These are phyloP conservation scores for Draba incana DNA, from an alignment of 345 rosid species.

Conservation along the genomic window DNA sequence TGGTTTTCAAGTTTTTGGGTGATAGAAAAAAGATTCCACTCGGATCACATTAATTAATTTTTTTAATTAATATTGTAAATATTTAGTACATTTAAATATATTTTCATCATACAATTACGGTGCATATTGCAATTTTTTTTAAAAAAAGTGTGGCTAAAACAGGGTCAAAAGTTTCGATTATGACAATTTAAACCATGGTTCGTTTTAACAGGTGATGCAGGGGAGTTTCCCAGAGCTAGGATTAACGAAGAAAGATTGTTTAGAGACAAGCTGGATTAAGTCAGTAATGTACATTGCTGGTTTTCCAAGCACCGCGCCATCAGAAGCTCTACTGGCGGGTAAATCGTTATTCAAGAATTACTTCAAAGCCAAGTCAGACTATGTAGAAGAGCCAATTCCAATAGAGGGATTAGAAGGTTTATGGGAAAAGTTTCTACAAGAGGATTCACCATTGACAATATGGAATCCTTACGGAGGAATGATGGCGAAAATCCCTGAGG, in stretches of 20 bases:
- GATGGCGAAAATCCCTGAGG: slow-evolving; percentile 44
- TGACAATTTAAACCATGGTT: slow-evolving; percentile 17
- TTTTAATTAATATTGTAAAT: no score
- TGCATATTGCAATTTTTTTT: neutral
- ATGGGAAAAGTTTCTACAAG: slow-evolving; percentile 37
- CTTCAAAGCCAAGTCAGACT: slow-evolving; percentile 80
- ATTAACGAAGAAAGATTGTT: slow-evolving; percentile 51
- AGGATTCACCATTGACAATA: slow-evolving; percentile 39
- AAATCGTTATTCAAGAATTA: slow-evolving; percentile 52
- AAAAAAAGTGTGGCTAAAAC: neutral
- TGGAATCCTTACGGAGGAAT: slow-evolving; percentile 45
- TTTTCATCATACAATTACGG: neutral
- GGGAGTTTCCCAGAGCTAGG: slow-evolving; percentile 66
- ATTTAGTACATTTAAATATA: no score
- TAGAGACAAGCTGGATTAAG: slow-evolving; percentile 66
- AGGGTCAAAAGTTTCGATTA: neutral
- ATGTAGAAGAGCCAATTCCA: slow-evolving; percentile 51
- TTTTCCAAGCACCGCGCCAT: slow-evolving; percentile 47
- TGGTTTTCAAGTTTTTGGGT: no score
- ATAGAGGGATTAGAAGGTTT: slow-evolving; percentile 38
- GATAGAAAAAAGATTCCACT: no score
- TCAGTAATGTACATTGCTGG: slow-evolving; percentile 63
- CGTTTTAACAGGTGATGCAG: slow-evolving; percentile 44
- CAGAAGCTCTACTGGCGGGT: slow-evolving; percentile 55
- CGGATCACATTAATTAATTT: no score